Base-by-base conservation (phyloP, 306 rosid species). In the Vigna trinervia region DNA sequence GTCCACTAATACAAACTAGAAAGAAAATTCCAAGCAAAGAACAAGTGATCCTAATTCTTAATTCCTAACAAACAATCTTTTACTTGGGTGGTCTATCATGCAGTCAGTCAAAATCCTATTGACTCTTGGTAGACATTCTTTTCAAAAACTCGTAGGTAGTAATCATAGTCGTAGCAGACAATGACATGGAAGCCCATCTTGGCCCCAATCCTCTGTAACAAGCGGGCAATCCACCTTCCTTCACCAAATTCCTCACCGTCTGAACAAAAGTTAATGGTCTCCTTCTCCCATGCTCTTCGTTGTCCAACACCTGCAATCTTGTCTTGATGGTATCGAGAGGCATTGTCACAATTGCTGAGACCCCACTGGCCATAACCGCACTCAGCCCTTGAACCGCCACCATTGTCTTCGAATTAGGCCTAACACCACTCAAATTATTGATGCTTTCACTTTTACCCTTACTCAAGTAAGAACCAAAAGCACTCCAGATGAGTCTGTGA, bases 161-260 rank as follows among this genome's bases (percentile, higher is more conserved):
- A 80, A 95, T 90, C 98, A 95, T 95, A 65, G 96, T 89, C 38
- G 98, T 87, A 1, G 98, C 95, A 54, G 98, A 95, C 92, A 95
- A 79, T n/a, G 97, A 92, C 97, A 92, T 92, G 1, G 96, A 92
- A 59, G 89, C 96, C 97, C 97, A 95, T 81, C 98, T 89, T 8
- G 98, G 98, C 0, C 93, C 97, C 81, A 95, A 84, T 30, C 98
- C 98, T 85, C 97, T 87, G 74, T 95, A 95, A 84, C 97, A 95
- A 76, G 98, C 98, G 73, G 69, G 62, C 14, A 95, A 48, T 1
- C 98, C 98, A 34, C 97, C 97, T 83, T 95, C 97, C 70, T 75
- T 95, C 64, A 89, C 78, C 93, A 95, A 76, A 80, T 79, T 90
- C 80, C 85, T 73, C 22, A 92, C 88, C 0, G 97, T 89, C 61